These are phyloP conservation scores for Salvia rosmarinus DNA, from an alignment of 257 asterid species.

Conservation along the genomic window DNA sequence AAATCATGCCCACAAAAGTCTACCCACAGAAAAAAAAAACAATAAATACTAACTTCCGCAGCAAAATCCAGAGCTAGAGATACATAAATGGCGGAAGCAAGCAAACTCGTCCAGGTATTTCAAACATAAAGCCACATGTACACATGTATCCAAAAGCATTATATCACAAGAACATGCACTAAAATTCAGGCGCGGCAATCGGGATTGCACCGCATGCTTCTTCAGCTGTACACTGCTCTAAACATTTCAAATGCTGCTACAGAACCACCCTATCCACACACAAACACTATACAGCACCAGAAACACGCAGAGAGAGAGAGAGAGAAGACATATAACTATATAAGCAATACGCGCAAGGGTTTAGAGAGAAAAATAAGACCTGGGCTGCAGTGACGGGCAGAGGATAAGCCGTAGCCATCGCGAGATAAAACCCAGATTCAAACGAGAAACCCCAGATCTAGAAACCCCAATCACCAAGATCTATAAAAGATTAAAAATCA, in stretches of 20 bases:
- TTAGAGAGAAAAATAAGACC: slow-evolving; percentile 46
- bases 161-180: neutral
- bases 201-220: slow-evolving; percentile 31
- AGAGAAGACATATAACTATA: too few relatives aligned
- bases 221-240: slow-evolving; percentile 12
- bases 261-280: slow-evolving; percentile 32
- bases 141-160: neutral
- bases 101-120: slow-evolving; percentile 3
- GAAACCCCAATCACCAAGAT: slow-evolving; percentile 51
- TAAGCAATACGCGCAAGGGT: slow-evolving; percentile 9
- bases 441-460: slow-evolving; percentile 69
- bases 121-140: slow-evolving; percentile 13
- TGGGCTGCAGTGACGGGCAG: slow-evolving; percentile 89
- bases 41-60: neutral
- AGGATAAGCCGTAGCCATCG: slow-evolving; percentile 75
- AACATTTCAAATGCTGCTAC: slow-evolving; percentile 22
- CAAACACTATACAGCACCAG: neutral
- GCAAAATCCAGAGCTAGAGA: slow-evolving; percentile 8
- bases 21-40: slow-evolving; percentile 15
- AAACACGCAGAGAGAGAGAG: neutral
- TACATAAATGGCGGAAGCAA: neutral
- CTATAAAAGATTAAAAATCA: slow-evolving; percentile 31
- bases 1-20: slow-evolving; percentile 17
- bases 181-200: slow-evolving; percentile 12
- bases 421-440: slow-evolving; percentile 37